A percentile compares a stretch with the other conserved stretches of the same genome.
These are phyloP conservation scores for Nicotiana otophora DNA, from an alignment of 257 asterid genomes.

Conservation along the genomic window DNA sequence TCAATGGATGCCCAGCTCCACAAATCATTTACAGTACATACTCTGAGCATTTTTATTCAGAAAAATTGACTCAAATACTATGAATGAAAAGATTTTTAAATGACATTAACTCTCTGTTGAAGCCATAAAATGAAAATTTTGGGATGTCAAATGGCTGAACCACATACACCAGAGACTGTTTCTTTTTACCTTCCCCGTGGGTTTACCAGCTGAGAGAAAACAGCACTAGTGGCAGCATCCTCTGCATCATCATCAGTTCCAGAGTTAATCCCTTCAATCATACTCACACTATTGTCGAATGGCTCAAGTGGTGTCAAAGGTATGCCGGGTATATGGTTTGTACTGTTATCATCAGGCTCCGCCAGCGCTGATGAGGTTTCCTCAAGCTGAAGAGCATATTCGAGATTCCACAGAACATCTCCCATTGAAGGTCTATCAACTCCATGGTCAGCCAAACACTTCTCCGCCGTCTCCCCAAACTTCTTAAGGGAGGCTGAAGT, in stretches of 20 bases:
- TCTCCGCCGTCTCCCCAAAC: slow-evolving; percentile 76
- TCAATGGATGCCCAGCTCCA: slow-evolving; percentile 25
- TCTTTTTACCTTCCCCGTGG: slow-evolving; percentile 64
- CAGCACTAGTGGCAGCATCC: slow-evolving; percentile 65
- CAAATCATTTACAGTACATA: slow-evolving; percentile 24
- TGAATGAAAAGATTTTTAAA: slow-evolving; percentile 29
- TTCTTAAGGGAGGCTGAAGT: slow-evolving; percentile 59
- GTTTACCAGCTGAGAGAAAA: slow-evolving; percentile 74
- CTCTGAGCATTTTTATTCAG: slow-evolving; percentile 16
- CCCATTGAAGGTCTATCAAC: slow-evolving; percentile 83
- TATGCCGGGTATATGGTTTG: slow-evolving; percentile 53
- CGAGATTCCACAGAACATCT: slow-evolving; percentile 74
- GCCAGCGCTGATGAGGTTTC: slow-evolving; percentile 58
- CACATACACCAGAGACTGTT: background rate
- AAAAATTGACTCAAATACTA: slow-evolving; percentile 20
- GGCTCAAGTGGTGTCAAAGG: slow-evolving; percentile 44
- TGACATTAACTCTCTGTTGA: slow-evolving; percentile 16
- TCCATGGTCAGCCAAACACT: slow-evolving; percentile 67
- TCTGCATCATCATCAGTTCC: slow-evolving; percentile 64
- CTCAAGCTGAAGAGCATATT: slow-evolving; percentile 76
- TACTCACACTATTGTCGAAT: slow-evolving; percentile 58
- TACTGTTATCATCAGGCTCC: slow-evolving; percentile 67
- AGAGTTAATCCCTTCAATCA: slow-evolving; percentile 47
- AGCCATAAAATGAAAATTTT: slow-evolving; percentile 7
- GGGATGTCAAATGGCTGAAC: background rate